phyloP scores from a whole-genome alignment of 345 rosid species.

The Cardamine resedifolia region DNA sequence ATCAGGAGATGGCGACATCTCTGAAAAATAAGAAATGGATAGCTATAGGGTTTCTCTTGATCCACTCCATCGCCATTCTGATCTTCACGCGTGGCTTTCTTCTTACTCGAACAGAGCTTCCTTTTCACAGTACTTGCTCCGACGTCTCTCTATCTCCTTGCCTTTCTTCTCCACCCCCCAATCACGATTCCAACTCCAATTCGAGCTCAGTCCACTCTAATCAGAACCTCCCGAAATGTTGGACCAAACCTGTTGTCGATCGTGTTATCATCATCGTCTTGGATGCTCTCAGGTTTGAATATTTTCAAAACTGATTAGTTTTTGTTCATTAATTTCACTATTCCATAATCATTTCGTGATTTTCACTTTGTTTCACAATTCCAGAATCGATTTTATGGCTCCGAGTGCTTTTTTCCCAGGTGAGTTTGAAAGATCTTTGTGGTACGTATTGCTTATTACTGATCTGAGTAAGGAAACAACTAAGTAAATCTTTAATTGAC shows the following conservation, averaged over 20 bases:
- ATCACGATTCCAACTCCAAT: neutral
- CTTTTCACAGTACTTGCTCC: conserved; percentile 62
- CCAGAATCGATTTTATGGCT: conserved; percentile 80
- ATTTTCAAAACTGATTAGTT: neutral
- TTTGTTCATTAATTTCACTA: neutral
- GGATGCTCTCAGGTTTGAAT: conserved; percentile 69
- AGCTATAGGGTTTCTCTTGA: conserved; percentile 36
- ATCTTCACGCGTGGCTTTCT: conserved; percentile 84
- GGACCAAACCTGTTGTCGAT: conserved; percentile 73
- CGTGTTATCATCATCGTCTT: conserved; percentile 73
- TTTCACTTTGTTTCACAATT: neutral
- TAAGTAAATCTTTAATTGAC: neutral
- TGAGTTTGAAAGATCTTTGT: neutral
- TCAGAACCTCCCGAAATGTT: conserved; percentile 42
- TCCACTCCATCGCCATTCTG: conserved; percentile 61
- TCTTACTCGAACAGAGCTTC: conserved; percentile 92
- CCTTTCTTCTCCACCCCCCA: conserved; percentile 25
- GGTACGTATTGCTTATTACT: neutral
- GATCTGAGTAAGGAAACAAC: neutral
- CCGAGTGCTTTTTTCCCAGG: conserved; percentile 74
- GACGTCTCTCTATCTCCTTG: conserved; percentile 72
- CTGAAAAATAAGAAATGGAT: conserved; percentile 34
- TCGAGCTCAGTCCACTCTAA: neutral
- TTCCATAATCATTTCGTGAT: neutral
- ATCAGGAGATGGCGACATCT: conserved; percentile 34